Conservation (phyloP, 495 filamentous ascomycete genomes). For the Talaromyces liani region DNA sequence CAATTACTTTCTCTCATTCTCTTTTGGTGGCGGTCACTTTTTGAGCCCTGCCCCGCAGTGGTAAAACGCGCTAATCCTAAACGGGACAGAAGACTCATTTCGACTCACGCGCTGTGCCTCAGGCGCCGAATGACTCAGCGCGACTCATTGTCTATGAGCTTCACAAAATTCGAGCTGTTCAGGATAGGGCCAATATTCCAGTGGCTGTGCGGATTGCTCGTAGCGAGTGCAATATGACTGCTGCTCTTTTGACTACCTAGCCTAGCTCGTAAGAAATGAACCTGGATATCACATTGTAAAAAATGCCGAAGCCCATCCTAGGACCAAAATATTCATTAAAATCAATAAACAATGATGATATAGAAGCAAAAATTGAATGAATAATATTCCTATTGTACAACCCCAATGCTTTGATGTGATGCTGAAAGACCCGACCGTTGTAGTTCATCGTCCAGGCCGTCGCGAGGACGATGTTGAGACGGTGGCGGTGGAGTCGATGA, state of each 20-base stretch:
- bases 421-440: constrained; percentile 4
- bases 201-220: background rate
- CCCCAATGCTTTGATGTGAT: constrained; percentile 10
- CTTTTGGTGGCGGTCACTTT: constrained; percentile 6
- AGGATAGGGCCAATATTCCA: background rate
- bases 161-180: background rate
- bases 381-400: constrained; percentile 7
- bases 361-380: constrained; percentile 2
- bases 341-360: constrained; percentile 10
- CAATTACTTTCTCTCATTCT: background rate
- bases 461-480: background rate
- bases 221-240: background rate
- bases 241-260: background rate
- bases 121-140: constrained; percentile 10
- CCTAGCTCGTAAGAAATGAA: background rate
- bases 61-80: constrained; percentile 12
- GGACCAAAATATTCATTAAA: constrained; percentile 1
- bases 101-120: constrained; percentile 5
- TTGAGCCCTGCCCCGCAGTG: background rate
- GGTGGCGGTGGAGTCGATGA: constrained; percentile 22
- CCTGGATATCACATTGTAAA: background rate
- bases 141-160: constrained; percentile 3
- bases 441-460: constrained; percentile 3
- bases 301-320: background rate
- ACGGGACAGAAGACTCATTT: constrained; percentile 16